Evolutionary conservation across 108 stramenopile genomes (phyloP).

Genomic region (Parmales sp.): DNA sequence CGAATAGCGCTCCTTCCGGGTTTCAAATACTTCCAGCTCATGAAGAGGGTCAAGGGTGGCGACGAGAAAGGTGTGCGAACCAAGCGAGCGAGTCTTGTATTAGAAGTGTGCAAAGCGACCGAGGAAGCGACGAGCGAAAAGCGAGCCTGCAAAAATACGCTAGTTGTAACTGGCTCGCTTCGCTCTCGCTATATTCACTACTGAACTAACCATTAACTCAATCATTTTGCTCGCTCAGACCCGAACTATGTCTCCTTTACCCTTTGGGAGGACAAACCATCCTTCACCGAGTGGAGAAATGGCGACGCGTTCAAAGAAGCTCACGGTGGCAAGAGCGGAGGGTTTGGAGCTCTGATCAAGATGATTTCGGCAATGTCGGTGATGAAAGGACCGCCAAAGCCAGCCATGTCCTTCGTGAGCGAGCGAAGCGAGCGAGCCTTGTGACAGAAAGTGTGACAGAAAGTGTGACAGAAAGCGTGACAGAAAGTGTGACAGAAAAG

Average conservation of each 20-base stretch:
- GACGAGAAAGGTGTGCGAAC: background rate
- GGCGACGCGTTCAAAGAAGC: conserved; percentile 87
- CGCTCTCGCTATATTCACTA: no score
- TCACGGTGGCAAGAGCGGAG: conserved; percentile 76
- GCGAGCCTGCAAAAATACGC: no score
- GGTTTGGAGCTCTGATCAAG: conserved; percentile 67
- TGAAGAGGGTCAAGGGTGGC: conserved; percentile 48
- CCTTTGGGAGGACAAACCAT: conserved; percentile 69
- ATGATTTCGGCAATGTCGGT: conserved; percentile 41
- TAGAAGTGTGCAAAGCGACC: no score
- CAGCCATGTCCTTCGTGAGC: background rate
- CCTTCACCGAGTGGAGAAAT: conserved; percentile 65
- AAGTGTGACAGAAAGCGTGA: no score
- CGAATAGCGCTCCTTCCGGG: conserved; percentile 59
- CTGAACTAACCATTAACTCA: no score
- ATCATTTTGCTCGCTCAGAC: no score
- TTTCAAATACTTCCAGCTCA: conserved; percentile 75
- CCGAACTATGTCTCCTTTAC: conserved; percentile 74
- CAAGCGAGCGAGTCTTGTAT: no score
- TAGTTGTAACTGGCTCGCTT: no score
- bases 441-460: background rate
- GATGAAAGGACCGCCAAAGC: background rate
- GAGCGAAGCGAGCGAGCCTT: background rate
- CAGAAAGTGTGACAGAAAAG: background rate
- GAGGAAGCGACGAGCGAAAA: no score